Percentiles rank a stretch among this genome's conserved stretches.
Evolutionary conservation across 176 grass and related monocot genomes (phyloP).

Genomic region (Chrysopogon serrulatus): DNA sequence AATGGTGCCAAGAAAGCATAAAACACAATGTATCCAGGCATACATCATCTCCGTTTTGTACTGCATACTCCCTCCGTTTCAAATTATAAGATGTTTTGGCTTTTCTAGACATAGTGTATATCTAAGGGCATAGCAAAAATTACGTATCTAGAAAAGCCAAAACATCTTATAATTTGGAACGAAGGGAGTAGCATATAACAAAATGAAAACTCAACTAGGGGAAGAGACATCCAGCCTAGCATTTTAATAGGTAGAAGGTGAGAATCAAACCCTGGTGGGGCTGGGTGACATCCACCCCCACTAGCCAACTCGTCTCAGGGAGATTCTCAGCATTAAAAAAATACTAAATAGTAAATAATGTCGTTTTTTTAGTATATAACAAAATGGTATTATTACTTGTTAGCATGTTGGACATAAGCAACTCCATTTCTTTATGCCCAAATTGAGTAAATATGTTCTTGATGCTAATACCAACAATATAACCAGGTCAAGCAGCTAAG

Average conservation of each 20-base stretch:
- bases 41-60: background rate
- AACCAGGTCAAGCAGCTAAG: conserved; percentile 4
- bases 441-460: background rate
- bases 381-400: background rate
- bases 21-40: background rate
- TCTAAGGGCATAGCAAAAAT: no score
- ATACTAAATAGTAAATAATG: background rate
- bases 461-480: background rate
- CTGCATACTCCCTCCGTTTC: no score
- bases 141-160: no score
- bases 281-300: background rate
- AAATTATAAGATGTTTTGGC: no score
- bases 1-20: conserved; percentile 7
- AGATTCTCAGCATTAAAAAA: background rate
- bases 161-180: no score
- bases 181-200: background rate
- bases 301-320: background rate
- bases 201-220: background rate
- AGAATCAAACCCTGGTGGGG: background rate
- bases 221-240: background rate
- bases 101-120: no score
- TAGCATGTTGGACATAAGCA: background rate
- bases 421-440: background rate
- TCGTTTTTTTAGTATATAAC: background rate
- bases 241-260: background rate